phyloP scores from a whole-genome alignment of 371 early-diverging fungal genomes.

The Lichtheimia corymbifera region DNA sequence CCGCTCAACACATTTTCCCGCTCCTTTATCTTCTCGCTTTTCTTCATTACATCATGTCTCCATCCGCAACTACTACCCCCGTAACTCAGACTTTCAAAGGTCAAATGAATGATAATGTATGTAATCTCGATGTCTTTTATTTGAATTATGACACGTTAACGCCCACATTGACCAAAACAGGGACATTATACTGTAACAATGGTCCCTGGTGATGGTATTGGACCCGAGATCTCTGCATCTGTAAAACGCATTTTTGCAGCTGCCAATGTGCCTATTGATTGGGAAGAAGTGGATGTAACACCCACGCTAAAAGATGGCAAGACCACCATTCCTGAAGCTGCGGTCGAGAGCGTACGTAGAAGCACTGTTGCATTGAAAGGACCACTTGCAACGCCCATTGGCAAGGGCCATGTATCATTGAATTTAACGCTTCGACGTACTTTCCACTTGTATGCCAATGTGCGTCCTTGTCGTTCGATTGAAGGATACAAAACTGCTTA shows the following conservation, averaged over 20 bases:
- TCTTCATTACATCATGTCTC: not conserved
- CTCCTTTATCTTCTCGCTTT: not conserved
- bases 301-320: constrained; percentile 91
- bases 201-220: constrained; percentile 99
- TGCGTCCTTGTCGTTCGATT: constrained; percentile 95
- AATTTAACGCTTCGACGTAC: constrained; percentile 97
- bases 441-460: constrained; percentile 98
- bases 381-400: constrained; percentile 96
- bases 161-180: constrained; percentile 20
- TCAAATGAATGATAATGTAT: constrained; percentile 68
- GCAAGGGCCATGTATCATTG: constrained; percentile 98
- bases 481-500: constrained; percentile 95
- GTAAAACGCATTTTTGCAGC: constrained; percentile 93
- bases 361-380: constrained; percentile 97
- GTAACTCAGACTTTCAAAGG: constrained; percentile 65
- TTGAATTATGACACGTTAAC: no score
- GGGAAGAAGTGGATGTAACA: constrained; percentile 96
- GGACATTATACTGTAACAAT: constrained; percentile 87
- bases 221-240: constrained; percentile 95
- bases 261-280: constrained; percentile 93
- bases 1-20: not conserved
- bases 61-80: constrained; percentile 53
- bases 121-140: not conserved
- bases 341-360: constrained; percentile 86
- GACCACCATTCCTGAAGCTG: constrained; percentile 91